A percentile compares a stretch with the other conserved stretches of the same genome.
Evolutionary conservation across 177 flowering plant genomes (phyloP).

Genomic region (Tripterygium wilfordii): DNA sequence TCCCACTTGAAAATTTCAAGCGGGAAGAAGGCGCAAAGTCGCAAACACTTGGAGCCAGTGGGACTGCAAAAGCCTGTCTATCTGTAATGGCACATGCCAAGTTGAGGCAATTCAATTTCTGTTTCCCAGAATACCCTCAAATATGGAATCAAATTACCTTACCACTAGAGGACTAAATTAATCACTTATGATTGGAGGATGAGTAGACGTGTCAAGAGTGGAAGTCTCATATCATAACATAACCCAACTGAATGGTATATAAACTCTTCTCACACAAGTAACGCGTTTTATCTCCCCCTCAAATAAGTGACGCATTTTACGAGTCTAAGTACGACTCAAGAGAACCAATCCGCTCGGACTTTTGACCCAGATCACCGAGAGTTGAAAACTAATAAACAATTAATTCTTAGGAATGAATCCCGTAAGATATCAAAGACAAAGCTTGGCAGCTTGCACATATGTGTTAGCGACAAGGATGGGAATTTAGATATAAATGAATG

Average conservation of each 20-base stretch:
- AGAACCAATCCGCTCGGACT: too few relatives aligned
- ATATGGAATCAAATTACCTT: background rate
- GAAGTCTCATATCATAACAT: too few relatives aligned
- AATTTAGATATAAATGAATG: background rate
- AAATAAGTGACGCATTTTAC: too few relatives aligned
- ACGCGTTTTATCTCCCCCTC: too few relatives aligned
- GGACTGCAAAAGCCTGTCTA: constrained; percentile 24
- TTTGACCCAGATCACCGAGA: too few relatives aligned
- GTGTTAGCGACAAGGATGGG: background rate
- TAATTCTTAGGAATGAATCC: too few relatives aligned
- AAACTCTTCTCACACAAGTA: too few relatives aligned
- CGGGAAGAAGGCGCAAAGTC: constrained; percentile 16
- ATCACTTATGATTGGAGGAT: background rate
- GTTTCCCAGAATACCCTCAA: constrained; percentile 17
- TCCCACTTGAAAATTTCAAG: constrained; percentile 8
- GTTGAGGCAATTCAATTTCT: background rate
- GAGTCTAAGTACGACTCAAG: too few relatives aligned
- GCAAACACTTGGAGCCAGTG: constrained; percentile 14
- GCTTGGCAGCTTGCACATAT: background rate
- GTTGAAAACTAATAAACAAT: too few relatives aligned
- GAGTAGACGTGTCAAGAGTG: background rate
- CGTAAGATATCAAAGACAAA: too few relatives aligned
- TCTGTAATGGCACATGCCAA: constrained; percentile 31
- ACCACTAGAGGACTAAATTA: background rate
- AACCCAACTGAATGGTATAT: too few relatives aligned